phyloP scores from a whole-genome alignment of 768 basidiomycete species.

The Tulasnella sp. region DNA sequence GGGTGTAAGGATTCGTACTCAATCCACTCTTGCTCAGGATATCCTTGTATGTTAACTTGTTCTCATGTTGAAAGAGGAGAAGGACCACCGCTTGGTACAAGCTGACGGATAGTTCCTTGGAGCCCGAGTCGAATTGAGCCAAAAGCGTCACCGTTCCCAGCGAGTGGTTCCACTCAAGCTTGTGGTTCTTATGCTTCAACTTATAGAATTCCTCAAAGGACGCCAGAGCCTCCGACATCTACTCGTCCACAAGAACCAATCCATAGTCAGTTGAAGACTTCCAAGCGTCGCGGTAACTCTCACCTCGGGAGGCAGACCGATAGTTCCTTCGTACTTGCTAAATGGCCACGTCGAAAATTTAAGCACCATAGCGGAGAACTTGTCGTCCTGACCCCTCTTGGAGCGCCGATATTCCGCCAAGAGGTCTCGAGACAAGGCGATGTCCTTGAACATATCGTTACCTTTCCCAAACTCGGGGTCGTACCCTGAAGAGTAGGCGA shows the following conservation, averaged over 20 bases:
- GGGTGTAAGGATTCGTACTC: constrained; percentile 39
- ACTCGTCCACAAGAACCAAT: constrained; percentile 2
- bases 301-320: constrained; percentile 46
- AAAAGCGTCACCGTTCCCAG: constrained; percentile 72
- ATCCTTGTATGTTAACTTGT: constrained; percentile 49
- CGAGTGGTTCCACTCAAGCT: constrained; percentile 76
- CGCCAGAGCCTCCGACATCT: constrained; percentile 67
- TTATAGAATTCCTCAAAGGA: constrained; percentile 64
- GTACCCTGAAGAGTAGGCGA: constrained; percentile 45
- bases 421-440: constrained; percentile 62
- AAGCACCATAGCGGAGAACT: constrained; percentile 65
- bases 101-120: constrained; percentile 83
- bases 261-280: not conserved
- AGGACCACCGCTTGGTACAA: constrained; percentile 84
- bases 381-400: constrained; percentile 26
- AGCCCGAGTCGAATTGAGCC: constrained; percentile 51
- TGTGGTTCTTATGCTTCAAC: constrained; percentile 59
- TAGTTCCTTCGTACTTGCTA: constrained; percentile 20
- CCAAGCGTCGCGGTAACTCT: constrained; percentile 16
- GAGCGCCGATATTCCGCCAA: constrained; percentile 49
- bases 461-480: constrained; percentile 93
- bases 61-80: constrained; percentile 67
- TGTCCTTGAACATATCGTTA: constrained; percentile 91
- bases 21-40: constrained; percentile 58
- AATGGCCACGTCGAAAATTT: constrained; percentile 87